phyloP scores from a whole-genome alignment of 352 stramenopile species.

The Pythium monospermum region DNA sequence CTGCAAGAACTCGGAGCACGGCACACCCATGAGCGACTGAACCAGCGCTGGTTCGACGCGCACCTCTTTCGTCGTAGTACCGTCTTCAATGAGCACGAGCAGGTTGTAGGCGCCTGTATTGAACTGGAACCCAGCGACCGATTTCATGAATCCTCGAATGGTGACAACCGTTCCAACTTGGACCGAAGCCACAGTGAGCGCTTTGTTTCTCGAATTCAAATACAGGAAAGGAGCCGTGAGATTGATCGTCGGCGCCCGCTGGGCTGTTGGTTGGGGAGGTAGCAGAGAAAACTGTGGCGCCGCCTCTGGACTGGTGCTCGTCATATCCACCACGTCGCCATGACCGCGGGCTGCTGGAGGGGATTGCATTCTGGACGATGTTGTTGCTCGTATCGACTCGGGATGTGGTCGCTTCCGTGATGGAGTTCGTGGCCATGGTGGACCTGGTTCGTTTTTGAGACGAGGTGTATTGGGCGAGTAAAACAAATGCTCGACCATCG shows the following conservation, averaged over 20 bases:
- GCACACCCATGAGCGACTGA: constrained; percentile 66
- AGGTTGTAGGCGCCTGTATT: constrained; percentile 64
- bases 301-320: constrained; percentile 15
- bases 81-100: constrained; percentile 73
- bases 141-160: constrained; percentile 77
- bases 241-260: neutral
- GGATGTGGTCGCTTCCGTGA: constrained; percentile 33
- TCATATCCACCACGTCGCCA: constrained; percentile 21
- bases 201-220: constrained; percentile 8
- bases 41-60: constrained; percentile 55
- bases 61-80: constrained; percentile 47
- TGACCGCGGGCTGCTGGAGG: neutral
- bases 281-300: constrained; percentile 12
- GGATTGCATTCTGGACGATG: no score
- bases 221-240: constrained; percentile 25
- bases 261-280: neutral
- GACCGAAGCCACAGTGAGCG: neutral
- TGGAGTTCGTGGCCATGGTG: neutral
- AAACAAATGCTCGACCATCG: constrained; percentile 66
- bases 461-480: constrained; percentile 71
- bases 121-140: constrained; percentile 78
- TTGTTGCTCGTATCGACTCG: constrained; percentile 9
- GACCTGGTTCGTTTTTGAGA: neutral
- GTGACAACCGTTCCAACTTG: constrained; percentile 8
- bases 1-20: constrained; percentile 57